Percentiles rank a stretch among this genome's conserved stretches.
These are phyloP conservation scores for Eustoma russellianum DNA, from an alignment of 257 asterid genomes.

Conservation along the genomic window DNA sequence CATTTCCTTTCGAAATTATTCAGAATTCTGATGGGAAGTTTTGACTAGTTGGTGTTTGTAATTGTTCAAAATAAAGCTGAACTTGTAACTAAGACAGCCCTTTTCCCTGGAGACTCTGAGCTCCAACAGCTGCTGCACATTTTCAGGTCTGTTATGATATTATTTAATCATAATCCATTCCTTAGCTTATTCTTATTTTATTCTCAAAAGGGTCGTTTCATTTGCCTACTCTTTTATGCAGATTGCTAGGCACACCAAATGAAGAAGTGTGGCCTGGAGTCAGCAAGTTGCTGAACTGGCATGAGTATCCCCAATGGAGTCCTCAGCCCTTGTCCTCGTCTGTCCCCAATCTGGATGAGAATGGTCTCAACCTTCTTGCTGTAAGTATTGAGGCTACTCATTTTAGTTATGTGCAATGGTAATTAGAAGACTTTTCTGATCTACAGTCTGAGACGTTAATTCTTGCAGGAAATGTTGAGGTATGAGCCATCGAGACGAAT, in stretches of 20 bases:
- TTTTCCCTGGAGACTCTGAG: conserved; percentile 95
- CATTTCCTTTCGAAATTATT: not conserved
- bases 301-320: conserved; percentile 92
- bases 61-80: conserved; percentile 50
- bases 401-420: not conserved
- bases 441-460: too few relatives aligned
- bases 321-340: conserved; percentile 66
- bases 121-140: conserved; percentile 97
- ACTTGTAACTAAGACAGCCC: conserved; percentile 73
- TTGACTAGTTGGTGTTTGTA: not conserved
- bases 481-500: conserved; percentile 85
- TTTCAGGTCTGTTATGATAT: conserved; percentile 46
- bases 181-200: not conserved
- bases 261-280: conserved; percentile 93
- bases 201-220: too few relatives aligned
- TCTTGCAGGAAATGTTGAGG: conserved; percentile 76
- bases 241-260: conserved; percentile 84
- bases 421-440: not conserved
- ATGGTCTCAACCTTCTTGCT: conserved; percentile 60
- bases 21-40: not conserved
- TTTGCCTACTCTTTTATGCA: conserved; percentile 11
- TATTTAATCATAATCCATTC: not conserved
- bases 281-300: conserved; percentile 89
- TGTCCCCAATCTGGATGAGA: conserved; percentile 66
- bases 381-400: conserved; percentile 27